A percentile compares a stretch with the other conserved stretches of the same genome.
phyloP scores from a whole-genome alignment of 83 land plant genomes.

The Picea abies region DNA sequence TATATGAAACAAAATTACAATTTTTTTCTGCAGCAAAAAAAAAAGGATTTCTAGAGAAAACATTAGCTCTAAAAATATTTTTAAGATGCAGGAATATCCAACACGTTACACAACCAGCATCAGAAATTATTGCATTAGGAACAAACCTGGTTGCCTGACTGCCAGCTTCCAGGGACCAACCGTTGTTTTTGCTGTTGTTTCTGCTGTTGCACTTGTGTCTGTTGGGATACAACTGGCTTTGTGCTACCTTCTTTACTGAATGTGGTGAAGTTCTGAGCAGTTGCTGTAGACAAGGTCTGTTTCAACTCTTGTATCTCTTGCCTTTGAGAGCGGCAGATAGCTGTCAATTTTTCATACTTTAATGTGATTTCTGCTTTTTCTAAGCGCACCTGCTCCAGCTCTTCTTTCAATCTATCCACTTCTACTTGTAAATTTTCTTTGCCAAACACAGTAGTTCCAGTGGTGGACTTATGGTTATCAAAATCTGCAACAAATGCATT shows the following conservation, averaged over 20 bases:
- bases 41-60: no score
- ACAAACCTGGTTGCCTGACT: no score
- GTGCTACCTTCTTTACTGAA: slow-evolving; percentile 19
- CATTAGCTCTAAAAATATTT: no score
- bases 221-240: neutral
- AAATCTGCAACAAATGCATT: slow-evolving; percentile 87
- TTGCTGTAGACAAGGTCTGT: slow-evolving; percentile 58
- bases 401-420: slow-evolving; percentile 63
- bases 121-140: no score
- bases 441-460: slow-evolving; percentile 15
- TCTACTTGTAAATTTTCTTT: slow-evolving; percentile 49
- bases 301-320: slow-evolving; percentile 96
- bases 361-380: slow-evolving; percentile 81
- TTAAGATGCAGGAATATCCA: no score
- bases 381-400: slow-evolving; percentile 57
- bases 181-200: slow-evolving; percentile 6
- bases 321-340: slow-evolving; percentile 93
- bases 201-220: neutral
- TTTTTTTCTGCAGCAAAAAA: no score
- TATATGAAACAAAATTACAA: no score
- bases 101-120: no score
- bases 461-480: slow-evolving; percentile 38
- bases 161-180: no score
- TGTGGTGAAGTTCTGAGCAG: slow-evolving; percentile 3
- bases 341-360: slow-evolving; percentile 89